phyloP scores from a whole-genome alignment of 306 rosid species.

The Coriaria nepalensis region DNA sequence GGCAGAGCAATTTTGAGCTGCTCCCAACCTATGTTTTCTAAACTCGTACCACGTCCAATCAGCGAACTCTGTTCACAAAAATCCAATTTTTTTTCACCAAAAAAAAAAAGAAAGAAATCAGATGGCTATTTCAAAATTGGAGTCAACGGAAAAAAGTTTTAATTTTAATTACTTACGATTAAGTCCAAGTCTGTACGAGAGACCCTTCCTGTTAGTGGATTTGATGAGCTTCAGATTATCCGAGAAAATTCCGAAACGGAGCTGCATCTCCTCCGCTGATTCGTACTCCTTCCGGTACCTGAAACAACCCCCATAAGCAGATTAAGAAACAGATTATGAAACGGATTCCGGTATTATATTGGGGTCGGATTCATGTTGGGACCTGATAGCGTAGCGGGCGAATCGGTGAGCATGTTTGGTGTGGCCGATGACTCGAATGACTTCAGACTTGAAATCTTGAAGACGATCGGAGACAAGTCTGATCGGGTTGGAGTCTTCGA shows the following conservation, averaged over 20 bases:
- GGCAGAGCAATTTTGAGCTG: slow-evolving; percentile 96
- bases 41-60: slow-evolving; percentile 98
- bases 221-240: slow-evolving; percentile 50
- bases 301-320: not conserved
- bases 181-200: slow-evolving; percentile 53
- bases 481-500: slow-evolving; percentile 71
- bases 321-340: not conserved
- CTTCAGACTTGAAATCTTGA: slow-evolving; percentile 32
- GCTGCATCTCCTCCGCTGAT: slow-evolving; percentile 49
- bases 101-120: not conserved
- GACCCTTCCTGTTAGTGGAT: slow-evolving; percentile 50
- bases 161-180: slow-evolving; percentile 37
- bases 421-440: slow-evolving; percentile 46
- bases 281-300: slow-evolving; percentile 58
- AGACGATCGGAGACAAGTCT: slow-evolving; percentile 41
- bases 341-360: too few relatives aligned
- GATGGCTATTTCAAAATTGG: too few relatives aligned
- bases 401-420: slow-evolving; percentile 43
- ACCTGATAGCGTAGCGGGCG: slow-evolving; percentile 69
- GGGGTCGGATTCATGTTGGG: too few relatives aligned
- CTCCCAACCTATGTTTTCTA: slow-evolving; percentile 53
- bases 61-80: slow-evolving; percentile 43
- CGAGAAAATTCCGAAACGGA: slow-evolving; percentile 49
- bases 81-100: not conserved
- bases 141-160: not conserved